Percentiles rank a stretch among this genome's conserved stretches.
These are phyloP conservation scores for Pyrus bretschneideri DNA, from an alignment of 306 rosid genomes.

Conservation along the genomic window DNA sequence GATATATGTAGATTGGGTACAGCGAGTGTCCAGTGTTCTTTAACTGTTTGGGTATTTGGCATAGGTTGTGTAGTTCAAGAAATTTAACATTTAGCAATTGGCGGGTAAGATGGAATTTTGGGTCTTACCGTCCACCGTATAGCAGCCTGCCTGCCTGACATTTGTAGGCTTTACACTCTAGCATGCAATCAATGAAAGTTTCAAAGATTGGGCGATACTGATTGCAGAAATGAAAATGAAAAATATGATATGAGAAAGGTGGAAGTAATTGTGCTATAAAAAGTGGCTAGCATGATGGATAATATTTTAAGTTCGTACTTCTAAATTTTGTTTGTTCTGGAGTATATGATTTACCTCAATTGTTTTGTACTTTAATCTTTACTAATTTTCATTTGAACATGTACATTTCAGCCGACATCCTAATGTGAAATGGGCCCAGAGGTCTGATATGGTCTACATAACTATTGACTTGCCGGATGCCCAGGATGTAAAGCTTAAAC, in stretches of 20 bases:
- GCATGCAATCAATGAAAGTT: not conserved
- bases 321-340: not conserved
- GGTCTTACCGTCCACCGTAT: not conserved
- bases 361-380: not conserved
- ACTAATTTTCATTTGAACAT: not conserved
- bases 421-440: conserved; percentile 69
- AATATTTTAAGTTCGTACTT: not conserved
- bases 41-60: not conserved
- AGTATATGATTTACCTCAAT: not conserved
- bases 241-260: not conserved
- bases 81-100: not conserved
- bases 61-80: not conserved
- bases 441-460: conserved; percentile 43
- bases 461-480: conserved; percentile 67
- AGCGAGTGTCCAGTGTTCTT: not conserved
- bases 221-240: not conserved
- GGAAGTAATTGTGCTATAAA: not conserved
- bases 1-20: not conserved
- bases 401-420: conserved; percentile 58
- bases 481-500: conserved; percentile 51
- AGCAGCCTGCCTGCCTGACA: not conserved
- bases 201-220: not conserved
- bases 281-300: not conserved
- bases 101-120: not conserved
- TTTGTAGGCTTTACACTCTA: not conserved